Conservation (phyloP, 2,329 filamentous ascomycete species). For the Xylogone sp. region DNA sequence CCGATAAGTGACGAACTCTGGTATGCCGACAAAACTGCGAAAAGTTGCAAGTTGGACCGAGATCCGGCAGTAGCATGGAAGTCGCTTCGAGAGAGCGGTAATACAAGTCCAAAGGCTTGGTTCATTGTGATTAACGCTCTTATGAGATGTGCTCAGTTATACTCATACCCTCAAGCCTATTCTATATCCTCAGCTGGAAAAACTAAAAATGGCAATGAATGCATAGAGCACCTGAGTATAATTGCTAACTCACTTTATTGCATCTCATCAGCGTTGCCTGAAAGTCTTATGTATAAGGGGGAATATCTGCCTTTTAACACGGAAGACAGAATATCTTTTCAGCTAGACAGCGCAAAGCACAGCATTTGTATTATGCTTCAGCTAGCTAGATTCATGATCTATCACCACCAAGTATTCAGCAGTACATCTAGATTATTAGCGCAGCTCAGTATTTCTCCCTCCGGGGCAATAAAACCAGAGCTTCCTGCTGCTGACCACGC, state of each 20-base stretch:
- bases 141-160: slow-evolving; percentile 31
- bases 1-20: slow-evolving; percentile 31
- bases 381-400: slow-evolving; percentile 13
- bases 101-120: slow-evolving; percentile 33
- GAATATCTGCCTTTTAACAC: slow-evolving; percentile 11
- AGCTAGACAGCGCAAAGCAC: slow-evolving; percentile 8
- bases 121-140: slow-evolving; percentile 36
- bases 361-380: slow-evolving; percentile 16
- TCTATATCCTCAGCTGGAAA: not conserved
- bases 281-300: slow-evolving; percentile 2
- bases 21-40: slow-evolving; percentile 21
- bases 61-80: slow-evolving; percentile 22
- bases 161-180: slow-evolving; percentile 18
- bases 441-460: not conserved
- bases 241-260: slow-evolving; percentile 12
- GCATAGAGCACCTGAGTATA: slow-evolving; percentile 21
- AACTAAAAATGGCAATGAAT: slow-evolving; percentile 5
- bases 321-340: slow-evolving; percentile 1
- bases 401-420: slow-evolving; percentile 12
- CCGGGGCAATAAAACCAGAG: not conserved
- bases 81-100: slow-evolving; percentile 25
- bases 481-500: slow-evolving; percentile 2
- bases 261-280: slow-evolving; percentile 8
- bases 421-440: slow-evolving; percentile 4
- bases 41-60: slow-evolving; percentile 27